Conservation (phyloP, 2,329 filamentous ascomycete species). For the Truncatella angustata region DNA sequence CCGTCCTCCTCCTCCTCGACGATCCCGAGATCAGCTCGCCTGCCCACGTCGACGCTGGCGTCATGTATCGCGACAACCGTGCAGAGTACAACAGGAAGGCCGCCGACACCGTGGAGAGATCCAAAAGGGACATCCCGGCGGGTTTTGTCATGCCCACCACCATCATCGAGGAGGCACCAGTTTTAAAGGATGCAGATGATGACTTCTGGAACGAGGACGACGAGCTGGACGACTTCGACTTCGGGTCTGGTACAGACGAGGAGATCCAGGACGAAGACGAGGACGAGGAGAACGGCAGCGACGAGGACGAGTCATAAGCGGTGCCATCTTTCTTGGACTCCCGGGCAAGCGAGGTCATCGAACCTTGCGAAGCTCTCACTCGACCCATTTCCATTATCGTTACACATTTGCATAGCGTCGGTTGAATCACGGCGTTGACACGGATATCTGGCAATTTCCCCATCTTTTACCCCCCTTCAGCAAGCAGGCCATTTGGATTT, state of each 20-base stretch:
- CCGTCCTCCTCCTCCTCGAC: constrained; percentile 86
- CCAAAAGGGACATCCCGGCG: constrained; percentile 75
- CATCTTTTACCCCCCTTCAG: neutral
- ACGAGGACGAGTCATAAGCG: constrained; percentile 35
- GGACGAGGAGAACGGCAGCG: constrained; percentile 55
- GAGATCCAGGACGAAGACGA: constrained; percentile 60
- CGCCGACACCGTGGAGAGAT: constrained; percentile 66
- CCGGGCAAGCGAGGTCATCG: neutral
- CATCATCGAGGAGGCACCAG: constrained; percentile 60
- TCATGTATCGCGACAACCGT: constrained; percentile 76
- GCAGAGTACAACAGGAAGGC: constrained; percentile 69
- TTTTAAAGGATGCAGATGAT: constrained; percentile 68
- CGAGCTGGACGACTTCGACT: constrained; percentile 75
- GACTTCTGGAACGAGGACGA: constrained; percentile 81
- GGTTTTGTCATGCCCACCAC: constrained; percentile 82
- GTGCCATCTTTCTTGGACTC: no score
- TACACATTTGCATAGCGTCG: constrained; percentile 31
- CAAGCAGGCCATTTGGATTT: neutral
- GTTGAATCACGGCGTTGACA: constrained; percentile 22
- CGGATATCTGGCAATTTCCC: constrained; percentile 1
- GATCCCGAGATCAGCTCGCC: constrained; percentile 92
- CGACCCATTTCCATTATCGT: neutral
- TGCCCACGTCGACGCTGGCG: constrained; percentile 90
- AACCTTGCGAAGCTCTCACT: neutral
- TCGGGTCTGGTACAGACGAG: constrained; percentile 56